phyloP scores from a whole-genome alignment of 805 yeast genomes.

The Metschnikowia lunata region DNA sequence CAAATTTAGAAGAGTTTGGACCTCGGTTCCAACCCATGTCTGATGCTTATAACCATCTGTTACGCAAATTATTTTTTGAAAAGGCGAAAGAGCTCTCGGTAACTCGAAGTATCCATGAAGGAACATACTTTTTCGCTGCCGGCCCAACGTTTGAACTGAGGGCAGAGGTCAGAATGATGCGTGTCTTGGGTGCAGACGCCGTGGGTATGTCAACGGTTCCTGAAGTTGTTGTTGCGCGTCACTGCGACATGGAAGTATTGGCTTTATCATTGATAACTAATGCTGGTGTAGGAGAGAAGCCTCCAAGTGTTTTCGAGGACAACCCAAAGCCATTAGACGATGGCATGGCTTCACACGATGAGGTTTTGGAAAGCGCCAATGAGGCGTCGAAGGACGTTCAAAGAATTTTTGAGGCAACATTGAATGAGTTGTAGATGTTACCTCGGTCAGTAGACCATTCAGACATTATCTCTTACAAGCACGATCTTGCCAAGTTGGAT shows the following conservation, averaged over 20 bases:
- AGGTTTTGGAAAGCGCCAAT: conserved; percentile 78
- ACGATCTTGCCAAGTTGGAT: no score
- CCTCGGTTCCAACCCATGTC: conserved; percentile 84
- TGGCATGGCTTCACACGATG: conserved; percentile 89
- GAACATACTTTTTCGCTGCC: conserved; percentile 76
- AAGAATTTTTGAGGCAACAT: conserved; percentile 57
- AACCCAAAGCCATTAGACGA: conserved; percentile 50
- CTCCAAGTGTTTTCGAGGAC: conserved; percentile 60
- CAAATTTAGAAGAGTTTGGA: conserved; percentile 74
- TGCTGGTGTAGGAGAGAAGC: conserved; percentile 65
- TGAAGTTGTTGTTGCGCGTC: conserved; percentile 90
- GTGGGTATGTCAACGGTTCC: conserved; percentile 99
- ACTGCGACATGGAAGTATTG: conserved; percentile 73
- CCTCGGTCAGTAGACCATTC: no score
- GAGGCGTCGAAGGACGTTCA: conserved; percentile 81
- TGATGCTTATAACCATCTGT: conserved; percentile 78
- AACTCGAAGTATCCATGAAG: conserved; percentile 72
- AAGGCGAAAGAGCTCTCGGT: conserved; percentile 46
- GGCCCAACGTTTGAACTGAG: conserved; percentile 95
- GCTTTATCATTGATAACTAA: conserved; percentile 88
- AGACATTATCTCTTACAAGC: no score
- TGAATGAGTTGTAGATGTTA: conserved; percentile 33
- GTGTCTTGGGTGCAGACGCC: conserved; percentile 78
- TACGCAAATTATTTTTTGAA: conserved; percentile 58
- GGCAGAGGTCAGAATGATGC: conserved; percentile 81